Evolutionary conservation across 352 stramenopile species (phyloP), one percentile per base, ranked within the genome.

Genomic region (Globisporangium solare): DNA sequence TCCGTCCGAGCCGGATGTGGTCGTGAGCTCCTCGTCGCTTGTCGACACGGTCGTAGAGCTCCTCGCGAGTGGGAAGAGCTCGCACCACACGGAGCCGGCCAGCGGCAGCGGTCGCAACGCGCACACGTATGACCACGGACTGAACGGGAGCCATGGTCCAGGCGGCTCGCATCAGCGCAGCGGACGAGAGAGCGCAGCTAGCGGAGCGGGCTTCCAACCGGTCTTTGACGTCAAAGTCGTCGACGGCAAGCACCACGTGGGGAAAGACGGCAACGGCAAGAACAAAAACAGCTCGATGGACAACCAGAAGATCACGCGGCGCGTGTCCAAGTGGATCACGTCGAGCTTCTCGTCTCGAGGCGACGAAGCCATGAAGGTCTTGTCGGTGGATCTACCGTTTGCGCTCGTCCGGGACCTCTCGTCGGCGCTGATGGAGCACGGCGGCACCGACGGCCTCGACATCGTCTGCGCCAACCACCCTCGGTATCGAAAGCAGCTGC

Each of bases 291-390:
- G 76, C 35, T 72, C 75, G 47, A 58, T 77, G 52, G 85, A 94
- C 57, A 83, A 60, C n/a, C 75, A 90, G 39, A 89, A 91, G 60
- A 78, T 91, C 46, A 79, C 78, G 39, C 85, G 85, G 3, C 81
- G 83, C n/a, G 85, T 92, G 27, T 90, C 77, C 32, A 94, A 94
- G 56, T 94, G 85, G 85, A 88, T 93, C 54, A 87, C 71, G 2
- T 82, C 83, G 21, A 92, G 81, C 41, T 92, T 94, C 22, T 81
- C 81, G 7, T 83, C 71, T 13, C 70, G 72, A 5, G 80, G 79
- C 15, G 79, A 91, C 8, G 81, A 94, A 31, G 78, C 83, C 2
- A 91, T 92, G 77, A 90, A 91, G 46, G 80, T 95, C 12, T 55
- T 95, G 5, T 93, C 79, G 0, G 73, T 95, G 6, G 86, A 95